Base-by-base conservation (phyloP, 1,284 basidiomycete genomes). In the Pulchroboletus neoregius region DNA sequence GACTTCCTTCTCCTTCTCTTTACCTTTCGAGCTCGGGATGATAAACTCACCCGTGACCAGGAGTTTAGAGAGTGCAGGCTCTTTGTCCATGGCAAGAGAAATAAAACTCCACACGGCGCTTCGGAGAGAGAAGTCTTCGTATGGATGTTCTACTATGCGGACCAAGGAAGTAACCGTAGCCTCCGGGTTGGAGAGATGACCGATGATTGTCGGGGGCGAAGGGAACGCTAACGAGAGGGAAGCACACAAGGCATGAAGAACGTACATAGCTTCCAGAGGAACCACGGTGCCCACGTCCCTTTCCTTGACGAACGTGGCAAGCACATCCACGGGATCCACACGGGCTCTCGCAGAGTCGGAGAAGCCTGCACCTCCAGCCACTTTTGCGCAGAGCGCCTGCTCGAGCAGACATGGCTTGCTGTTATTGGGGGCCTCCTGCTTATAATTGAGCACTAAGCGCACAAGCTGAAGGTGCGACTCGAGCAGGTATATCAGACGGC, bases 41-140 rank as follows among this genome's bases (percentile, higher is more conserved):
- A 75, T 78, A 65, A 80, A 83, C 45, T 78, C 77, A 2, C 84
- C 93, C 0, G 81, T 82, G 43, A 92, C 81, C 48, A 95, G 85
- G 13, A 96, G 73, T 36, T 80, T 79, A 0, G 91, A 91, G 5
- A 96, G 74, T 0, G 93, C 91, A 1, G 94, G 92, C 60, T 95
- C 92, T 46, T 84, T 87, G 52, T 91, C 84, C 16, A 94, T 82
- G 3, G 91, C 84, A 11, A 90, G 75, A 0, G 87, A 75, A 22
- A 95, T 81, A 57, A 96, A 87, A 49, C 77, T 79, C 92, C 94
- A 96, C 2, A 90, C 79, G 0, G 84, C 78, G 35, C 80, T 80
- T 6, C 88, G 80, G 24, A 91, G 72, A 4, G 73, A 61, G 9
- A 80, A 71, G 35, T 88, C 84, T 33, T 86, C 81, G 55, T 84